A percentile compares a stretch with the other conserved stretches of the same genome.
Evolutionary conservation across 2,329 filamentous ascomycete genomes (phyloP).

Genomic region (Beauveria rudraprayagi): DNA sequence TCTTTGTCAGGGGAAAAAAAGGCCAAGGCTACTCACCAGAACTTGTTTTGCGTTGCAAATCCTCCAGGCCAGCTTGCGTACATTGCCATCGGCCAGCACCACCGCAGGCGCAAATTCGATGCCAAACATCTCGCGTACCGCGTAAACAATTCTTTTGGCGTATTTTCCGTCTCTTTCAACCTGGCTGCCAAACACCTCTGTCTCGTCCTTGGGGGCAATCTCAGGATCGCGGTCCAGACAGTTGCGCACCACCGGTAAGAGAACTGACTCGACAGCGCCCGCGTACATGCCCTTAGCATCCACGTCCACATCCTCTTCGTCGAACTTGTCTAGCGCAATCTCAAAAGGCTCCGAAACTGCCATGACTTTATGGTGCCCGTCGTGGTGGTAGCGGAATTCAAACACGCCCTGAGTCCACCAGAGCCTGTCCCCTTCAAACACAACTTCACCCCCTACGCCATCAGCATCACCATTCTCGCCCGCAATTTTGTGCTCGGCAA

Average conservation of each 20-base stretch:
- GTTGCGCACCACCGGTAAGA: constrained; percentile 79
- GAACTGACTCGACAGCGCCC: constrained; percentile 62
- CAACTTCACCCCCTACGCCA: constrained; percentile 68
- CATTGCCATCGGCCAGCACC: constrained; percentile 83
- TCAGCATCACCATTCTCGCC: constrained; percentile 47
- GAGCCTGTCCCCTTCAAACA: constrained; percentile 85
- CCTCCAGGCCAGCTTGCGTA: constrained; percentile 85
- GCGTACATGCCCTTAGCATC: constrained; percentile 55
- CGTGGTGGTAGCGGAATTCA: constrained; percentile 95
- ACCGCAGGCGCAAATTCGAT: constrained; percentile 92
- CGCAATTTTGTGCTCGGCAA: constrained; percentile 54
- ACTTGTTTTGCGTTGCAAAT: constrained; percentile 95
- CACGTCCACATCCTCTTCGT: constrained; percentile 60
- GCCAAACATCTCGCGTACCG: constrained; percentile 92
- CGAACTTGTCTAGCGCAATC: constrained; percentile 73
- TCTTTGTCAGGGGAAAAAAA: background rate
- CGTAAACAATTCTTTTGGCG: constrained; percentile 83
- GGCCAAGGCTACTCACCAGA: constrained; percentile 51
- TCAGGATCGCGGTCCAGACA: constrained; percentile 89
- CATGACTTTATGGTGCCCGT: constrained; percentile 88
- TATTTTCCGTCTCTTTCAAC: constrained; percentile 87
- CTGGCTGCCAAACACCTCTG: constrained; percentile 76
- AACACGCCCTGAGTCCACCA: constrained; percentile 98
- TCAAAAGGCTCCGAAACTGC: constrained; percentile 90
- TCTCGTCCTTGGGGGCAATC: constrained; percentile 70